phyloP scores from a whole-genome alignment of 768 basidiomycete genomes.

The Tricholoma saponaceum region DNA sequence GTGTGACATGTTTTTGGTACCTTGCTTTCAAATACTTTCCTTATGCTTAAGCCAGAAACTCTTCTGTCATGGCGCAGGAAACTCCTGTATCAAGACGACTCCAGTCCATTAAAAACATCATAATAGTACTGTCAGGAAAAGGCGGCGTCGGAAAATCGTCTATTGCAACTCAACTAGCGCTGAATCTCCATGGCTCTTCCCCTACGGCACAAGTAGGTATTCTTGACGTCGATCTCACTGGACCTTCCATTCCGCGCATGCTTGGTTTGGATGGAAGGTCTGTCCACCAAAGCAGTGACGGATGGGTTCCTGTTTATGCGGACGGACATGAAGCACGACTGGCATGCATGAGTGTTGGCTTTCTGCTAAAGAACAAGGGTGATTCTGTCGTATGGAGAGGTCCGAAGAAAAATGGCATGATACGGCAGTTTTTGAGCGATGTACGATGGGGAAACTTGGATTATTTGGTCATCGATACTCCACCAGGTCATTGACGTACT shows the following conservation, averaged over 20 bases:
- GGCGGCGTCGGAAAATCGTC: slow-evolving; percentile 99
- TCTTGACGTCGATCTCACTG: slow-evolving; percentile 90
- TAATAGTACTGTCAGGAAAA: slow-evolving; percentile 94
- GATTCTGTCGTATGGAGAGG: slow-evolving; percentile 98
- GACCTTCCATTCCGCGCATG: slow-evolving; percentile 95
- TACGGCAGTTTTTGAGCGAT: slow-evolving; percentile 89
- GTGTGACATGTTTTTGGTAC: background rate
- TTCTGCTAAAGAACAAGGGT: slow-evolving; percentile 82
- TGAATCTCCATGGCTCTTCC: slow-evolving; percentile 73
- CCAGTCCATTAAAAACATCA: slow-evolving; percentile 71
- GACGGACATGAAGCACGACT: slow-evolving; percentile 73
- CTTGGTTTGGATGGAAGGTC: slow-evolving; percentile 82
- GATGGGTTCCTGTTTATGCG: slow-evolving; percentile 98
- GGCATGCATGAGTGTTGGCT: slow-evolving; percentile 96
- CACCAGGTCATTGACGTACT: slow-evolving; percentile 63
- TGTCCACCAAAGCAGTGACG: slow-evolving; percentile 91
- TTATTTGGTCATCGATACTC: slow-evolving; percentile 92
- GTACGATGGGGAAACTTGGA: slow-evolving; percentile 95
- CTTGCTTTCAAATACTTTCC: background rate
- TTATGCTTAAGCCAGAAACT: background rate
- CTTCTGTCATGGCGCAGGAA: slow-evolving; percentile 34
- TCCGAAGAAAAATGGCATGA: slow-evolving; percentile 99
- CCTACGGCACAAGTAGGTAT: slow-evolving; percentile 77
- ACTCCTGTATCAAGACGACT: slow-evolving; percentile 70
- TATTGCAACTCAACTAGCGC: slow-evolving; percentile 85